Evolutionary conservation across 176 grass and related monocot species (phyloP).

Genomic region (Aechmea fasciata): DNA sequence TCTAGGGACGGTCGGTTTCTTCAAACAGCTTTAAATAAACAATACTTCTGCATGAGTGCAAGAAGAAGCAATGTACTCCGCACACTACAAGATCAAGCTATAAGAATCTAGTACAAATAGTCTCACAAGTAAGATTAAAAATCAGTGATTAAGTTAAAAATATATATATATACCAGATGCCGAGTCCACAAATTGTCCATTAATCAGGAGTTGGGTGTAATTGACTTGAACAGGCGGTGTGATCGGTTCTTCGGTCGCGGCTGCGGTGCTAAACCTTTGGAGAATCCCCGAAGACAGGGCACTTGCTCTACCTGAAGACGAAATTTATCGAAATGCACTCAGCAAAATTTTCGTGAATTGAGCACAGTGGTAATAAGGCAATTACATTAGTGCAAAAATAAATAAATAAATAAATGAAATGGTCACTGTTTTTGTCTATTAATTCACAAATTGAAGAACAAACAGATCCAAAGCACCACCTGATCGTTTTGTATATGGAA

Average conservation of each 20-base stretch:
- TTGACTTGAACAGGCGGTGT: slow-evolving; percentile 64
- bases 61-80: not conserved
- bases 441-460: too few species aligned
- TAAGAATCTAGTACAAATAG: not conserved
- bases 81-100: not conserved
- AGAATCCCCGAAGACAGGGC: slow-evolving; percentile 32
- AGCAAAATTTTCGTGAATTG: not conserved
- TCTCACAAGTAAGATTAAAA: not conserved
- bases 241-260: slow-evolving; percentile 48
- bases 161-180: slow-evolving; percentile 45
- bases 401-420: too few species aligned
- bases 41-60: too few species aligned
- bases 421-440: too few species aligned
- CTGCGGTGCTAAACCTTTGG: slow-evolving; percentile 37
- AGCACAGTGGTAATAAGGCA: too few species aligned
- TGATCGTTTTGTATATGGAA: not conserved
- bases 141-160: not conserved
- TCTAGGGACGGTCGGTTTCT: too few species aligned
- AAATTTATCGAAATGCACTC: not conserved
- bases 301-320: slow-evolving; percentile 32
- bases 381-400: too few species aligned
- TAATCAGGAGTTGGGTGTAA: slow-evolving; percentile 68
- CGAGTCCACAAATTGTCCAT: slow-evolving; percentile 78
- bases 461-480: not conserved
- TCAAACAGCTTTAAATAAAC: too few species aligned